phyloP scores from a whole-genome alignment of 2,329 filamentous ascomycete genomes.

The Xylariomycetidae sp. region DNA sequence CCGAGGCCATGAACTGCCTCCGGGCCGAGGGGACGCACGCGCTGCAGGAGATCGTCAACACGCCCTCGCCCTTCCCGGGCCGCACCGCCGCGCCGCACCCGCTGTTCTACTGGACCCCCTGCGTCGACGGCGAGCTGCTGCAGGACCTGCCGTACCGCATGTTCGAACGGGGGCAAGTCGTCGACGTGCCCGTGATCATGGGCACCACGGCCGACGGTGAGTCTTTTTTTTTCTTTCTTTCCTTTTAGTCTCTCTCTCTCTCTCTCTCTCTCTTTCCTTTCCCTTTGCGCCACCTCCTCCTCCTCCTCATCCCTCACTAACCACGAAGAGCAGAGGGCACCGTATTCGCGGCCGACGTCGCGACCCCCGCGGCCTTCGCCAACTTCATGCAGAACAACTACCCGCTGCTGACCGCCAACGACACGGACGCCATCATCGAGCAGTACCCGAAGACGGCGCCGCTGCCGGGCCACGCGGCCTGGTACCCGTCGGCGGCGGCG shows the following conservation, averaged over 20 bases:
- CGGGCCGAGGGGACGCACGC: constrained; percentile 26
- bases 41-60: constrained; percentile 37
- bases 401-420: constrained; percentile 32
- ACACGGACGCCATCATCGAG: constrained; percentile 29
- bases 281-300: too few species aligned
- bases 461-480: constrained; percentile 33
- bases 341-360: constrained; percentile 35
- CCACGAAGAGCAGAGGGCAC: constrained; percentile 43
- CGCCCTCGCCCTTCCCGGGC: constrained; percentile 33
- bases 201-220: constrained; percentile 38
- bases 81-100: constrained; percentile 25
- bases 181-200: constrained; percentile 39
- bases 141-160: constrained; percentile 35
- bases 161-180: constrained; percentile 33
- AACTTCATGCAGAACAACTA: constrained; percentile 42
- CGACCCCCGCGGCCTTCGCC: constrained; percentile 27
- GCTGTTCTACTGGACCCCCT: constrained; percentile 42
- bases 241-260: too few species aligned
- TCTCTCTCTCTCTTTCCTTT: too few species aligned
- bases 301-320: too few species aligned
- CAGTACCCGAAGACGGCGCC: constrained; percentile 33
- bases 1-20: constrained; percentile 36
- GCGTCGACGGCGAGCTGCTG: constrained; percentile 41
- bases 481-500: constrained; percentile 28
- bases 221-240: too few species aligned